phyloP scores from a whole-genome alignment of 2,329 filamentous ascomycete species.

The Lecanosticta acicola region DNA sequence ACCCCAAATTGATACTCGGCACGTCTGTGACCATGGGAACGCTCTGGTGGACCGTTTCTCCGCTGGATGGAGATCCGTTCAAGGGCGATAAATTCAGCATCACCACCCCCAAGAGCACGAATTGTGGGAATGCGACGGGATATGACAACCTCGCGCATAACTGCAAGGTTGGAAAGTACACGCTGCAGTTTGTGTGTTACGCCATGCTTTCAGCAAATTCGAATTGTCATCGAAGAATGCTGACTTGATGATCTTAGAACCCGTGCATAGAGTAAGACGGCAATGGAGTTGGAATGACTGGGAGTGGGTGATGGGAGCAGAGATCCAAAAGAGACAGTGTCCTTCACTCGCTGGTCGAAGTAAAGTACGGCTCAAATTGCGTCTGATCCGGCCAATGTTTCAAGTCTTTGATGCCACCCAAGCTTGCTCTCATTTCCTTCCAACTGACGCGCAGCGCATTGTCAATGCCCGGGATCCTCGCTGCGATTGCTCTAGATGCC shows the following conservation, averaged over 20 bases:
- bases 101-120: not conserved
- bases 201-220: not conserved
- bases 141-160: constrained; percentile 3
- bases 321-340: not conserved
- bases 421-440: too few species aligned
- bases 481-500: too few species aligned
- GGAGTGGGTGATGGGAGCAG: too few species aligned
- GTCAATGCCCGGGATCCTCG: too few species aligned
- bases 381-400: too few species aligned
- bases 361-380: too few species aligned
- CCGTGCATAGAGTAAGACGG: not conserved
- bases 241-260: not conserved
- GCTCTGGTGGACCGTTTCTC: constrained; percentile 29
- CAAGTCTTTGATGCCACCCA: too few species aligned
- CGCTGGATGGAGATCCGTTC: constrained; percentile 26
- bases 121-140: constrained; percentile 1
- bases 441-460: too few species aligned
- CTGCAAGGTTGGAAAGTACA: constrained; percentile 6
- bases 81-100: constrained; percentile 20
- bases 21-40: constrained; percentile 15
- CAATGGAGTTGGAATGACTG: too few species aligned
- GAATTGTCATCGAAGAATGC: too few species aligned
- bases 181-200: not conserved
- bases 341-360: too few species aligned
- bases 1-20: constrained; percentile 27